A percentile compares a stretch with the other conserved stretches of the same genome.
Evolutionary conservation across 768 basidiomycete species (phyloP).

Genomic region (Sporobolomyces pararoseus): DNA sequence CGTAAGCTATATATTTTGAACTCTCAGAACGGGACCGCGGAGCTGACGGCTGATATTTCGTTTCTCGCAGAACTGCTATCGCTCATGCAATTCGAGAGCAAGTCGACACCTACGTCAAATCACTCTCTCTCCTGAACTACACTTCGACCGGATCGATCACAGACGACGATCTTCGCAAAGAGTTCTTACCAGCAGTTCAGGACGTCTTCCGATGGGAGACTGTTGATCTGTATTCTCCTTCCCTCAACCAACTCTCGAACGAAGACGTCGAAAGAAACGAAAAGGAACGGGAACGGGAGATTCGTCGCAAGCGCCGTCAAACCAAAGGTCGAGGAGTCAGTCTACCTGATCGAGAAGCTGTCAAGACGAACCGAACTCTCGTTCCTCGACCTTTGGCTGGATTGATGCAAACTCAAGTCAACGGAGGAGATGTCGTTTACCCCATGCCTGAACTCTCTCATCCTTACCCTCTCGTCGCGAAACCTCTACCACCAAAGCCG

Average conservation of each 20-base stretch:
- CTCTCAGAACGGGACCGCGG: background rate
- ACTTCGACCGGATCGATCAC: conserved; percentile 70
- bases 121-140: conserved; percentile 82
- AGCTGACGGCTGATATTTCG: background rate
- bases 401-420: conserved; percentile 49
- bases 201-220: conserved; percentile 69
- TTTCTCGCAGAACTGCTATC: conserved; percentile 72
- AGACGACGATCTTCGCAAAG: conserved; percentile 85
- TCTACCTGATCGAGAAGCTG: conserved; percentile 86
- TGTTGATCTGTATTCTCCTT: conserved; percentile 74
- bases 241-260: conserved; percentile 81
- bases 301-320: conserved; percentile 71
- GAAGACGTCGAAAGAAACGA: conserved; percentile 85
- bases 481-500: conserved; percentile 26
- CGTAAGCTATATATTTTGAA: conserved; percentile 56
- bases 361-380: conserved; percentile 82
- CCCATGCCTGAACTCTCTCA: conserved; percentile 45
- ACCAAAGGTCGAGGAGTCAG: conserved; percentile 75
- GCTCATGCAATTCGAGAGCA: conserved; percentile 95
- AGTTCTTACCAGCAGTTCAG: conserved; percentile 78
- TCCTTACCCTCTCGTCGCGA: conserved; percentile 44
- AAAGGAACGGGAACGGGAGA: conserved; percentile 88
- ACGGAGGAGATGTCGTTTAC: conserved; percentile 39
- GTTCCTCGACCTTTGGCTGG: conserved; percentile 62
- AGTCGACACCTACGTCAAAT: conserved; percentile 84